Evolutionary conservation across 169 alveolate species (phyloP).

Genomic region (Plasmodium inui): DNA sequence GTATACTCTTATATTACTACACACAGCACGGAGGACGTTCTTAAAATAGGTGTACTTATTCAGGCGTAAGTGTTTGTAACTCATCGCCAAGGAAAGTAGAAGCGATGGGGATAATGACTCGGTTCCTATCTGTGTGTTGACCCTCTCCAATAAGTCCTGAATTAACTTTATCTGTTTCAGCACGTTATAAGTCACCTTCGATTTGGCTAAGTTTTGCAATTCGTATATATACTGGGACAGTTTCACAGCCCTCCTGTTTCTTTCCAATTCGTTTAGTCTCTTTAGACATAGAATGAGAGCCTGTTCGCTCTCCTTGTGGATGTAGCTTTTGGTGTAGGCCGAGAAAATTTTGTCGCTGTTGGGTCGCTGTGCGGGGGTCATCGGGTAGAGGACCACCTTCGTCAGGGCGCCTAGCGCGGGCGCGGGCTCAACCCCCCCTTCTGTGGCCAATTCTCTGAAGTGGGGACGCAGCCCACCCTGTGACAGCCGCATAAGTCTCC

Average conservation of each 20-base stretch:
- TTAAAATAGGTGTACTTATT: conserved; percentile 60
- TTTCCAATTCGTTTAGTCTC: conserved; percentile 53
- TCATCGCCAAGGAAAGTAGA: conserved; percentile 29
- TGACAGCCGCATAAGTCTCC: not conserved
- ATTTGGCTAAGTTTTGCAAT: conserved; percentile 50
- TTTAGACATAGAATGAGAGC: conserved; percentile 21
- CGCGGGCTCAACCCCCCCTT: not conserved
- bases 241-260: conserved; percentile 7
- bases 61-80: conserved; percentile 31
- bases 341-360: conserved; percentile 48
- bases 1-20: conserved; percentile 46
- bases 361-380: not conserved
- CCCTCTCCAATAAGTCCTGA: conserved; percentile 4
- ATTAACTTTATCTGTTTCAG: conserved; percentile 34
- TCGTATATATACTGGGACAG: conserved; percentile 35
- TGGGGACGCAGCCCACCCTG: not conserved
- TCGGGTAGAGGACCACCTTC: not conserved
- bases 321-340: conserved; percentile 42
- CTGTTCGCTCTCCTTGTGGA: conserved; percentile 63
- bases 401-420: not conserved
- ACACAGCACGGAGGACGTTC: conserved; percentile 29
- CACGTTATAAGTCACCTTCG: conserved; percentile 25
- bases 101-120: conserved; percentile 33
- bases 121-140: conserved; percentile 13
- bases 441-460: not conserved